Conservation (phyloP, 805 yeast genomes). For the Lachancea sp. region DNA sequence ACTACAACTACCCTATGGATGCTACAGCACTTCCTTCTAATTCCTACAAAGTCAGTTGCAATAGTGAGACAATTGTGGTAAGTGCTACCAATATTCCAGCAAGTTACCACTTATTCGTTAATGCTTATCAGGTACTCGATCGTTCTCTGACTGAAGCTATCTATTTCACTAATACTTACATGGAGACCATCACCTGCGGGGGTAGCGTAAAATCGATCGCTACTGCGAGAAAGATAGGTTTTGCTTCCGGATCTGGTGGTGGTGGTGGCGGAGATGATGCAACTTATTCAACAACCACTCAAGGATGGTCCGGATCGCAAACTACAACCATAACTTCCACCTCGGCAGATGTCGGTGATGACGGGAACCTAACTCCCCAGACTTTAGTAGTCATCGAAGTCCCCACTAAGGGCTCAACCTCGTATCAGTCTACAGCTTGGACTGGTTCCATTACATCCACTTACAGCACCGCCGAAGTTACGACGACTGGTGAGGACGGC, state of each 20-base stretch:
- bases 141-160: neutral
- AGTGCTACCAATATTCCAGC: constrained; percentile 13
- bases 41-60: constrained; percentile 8
- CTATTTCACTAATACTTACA: neutral
- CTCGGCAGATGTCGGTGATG: neutral
- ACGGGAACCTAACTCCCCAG: neutral
- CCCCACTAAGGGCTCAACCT: constrained; percentile 1
- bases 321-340: neutral
- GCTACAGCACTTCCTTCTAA: constrained; percentile 9
- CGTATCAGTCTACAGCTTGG: constrained; percentile 6
- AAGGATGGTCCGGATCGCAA: constrained; percentile 3
- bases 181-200: constrained; percentile 4
- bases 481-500: constrained; percentile 11
- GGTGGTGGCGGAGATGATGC: neutral
- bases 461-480: neutral
- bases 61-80: constrained; percentile 7
- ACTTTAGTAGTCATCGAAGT: constrained; percentile 1
- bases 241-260: neutral
- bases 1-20: constrained; percentile 11
- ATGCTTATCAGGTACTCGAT: constrained; percentile 7
- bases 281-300: constrained; percentile 1
- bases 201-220: constrained; percentile 7
- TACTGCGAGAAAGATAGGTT: constrained; percentile 7
- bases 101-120: constrained; percentile 11
- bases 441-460: constrained; percentile 10